Evolutionary conservation across 73 alveolate genomes (phyloP).

Genomic region (Paramecium primaurelia): DNA sequence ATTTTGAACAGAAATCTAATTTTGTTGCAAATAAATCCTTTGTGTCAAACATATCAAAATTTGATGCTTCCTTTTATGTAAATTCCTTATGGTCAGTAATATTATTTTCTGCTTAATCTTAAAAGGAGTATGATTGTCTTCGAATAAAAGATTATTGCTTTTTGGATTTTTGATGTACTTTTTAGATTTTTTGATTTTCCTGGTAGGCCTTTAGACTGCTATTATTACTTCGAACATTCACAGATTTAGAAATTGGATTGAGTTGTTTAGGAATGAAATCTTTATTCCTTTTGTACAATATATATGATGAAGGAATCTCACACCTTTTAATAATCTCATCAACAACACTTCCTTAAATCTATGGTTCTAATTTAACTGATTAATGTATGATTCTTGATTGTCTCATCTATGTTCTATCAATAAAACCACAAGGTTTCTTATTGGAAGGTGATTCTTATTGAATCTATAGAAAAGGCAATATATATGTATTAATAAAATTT

Average conservation of each 20-base stretch:
- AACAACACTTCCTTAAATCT: not conserved
- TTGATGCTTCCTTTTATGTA: not conserved
- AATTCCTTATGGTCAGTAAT: not conserved
- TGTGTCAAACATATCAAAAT: not conserved
- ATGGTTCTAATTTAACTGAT: not conserved
- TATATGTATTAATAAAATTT: not conserved
- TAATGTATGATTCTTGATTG: not conserved
- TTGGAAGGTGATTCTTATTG: not conserved
- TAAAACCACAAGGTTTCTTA: not conserved
- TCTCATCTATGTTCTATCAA: not conserved
- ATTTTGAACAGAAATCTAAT: not conserved
- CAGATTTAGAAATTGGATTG: not conserved
- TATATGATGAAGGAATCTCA: conserved; percentile 13
- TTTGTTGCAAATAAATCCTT: not conserved
- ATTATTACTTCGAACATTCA: not conserved
- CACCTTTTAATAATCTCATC: conserved; percentile 23
- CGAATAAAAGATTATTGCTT: not conserved
- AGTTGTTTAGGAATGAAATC: not conserved
- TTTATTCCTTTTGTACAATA: not conserved
- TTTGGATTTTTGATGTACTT: not conserved
- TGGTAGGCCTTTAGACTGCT: not conserved
- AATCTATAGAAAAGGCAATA: not conserved
- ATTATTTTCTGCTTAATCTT: not conserved
- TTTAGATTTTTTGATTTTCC: not conserved
- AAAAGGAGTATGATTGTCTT: not conserved